phyloP scores from a whole-genome alignment of 2,329 filamentous ascomycete genomes.

The Pseudogymnoascus verrucosus region DNA sequence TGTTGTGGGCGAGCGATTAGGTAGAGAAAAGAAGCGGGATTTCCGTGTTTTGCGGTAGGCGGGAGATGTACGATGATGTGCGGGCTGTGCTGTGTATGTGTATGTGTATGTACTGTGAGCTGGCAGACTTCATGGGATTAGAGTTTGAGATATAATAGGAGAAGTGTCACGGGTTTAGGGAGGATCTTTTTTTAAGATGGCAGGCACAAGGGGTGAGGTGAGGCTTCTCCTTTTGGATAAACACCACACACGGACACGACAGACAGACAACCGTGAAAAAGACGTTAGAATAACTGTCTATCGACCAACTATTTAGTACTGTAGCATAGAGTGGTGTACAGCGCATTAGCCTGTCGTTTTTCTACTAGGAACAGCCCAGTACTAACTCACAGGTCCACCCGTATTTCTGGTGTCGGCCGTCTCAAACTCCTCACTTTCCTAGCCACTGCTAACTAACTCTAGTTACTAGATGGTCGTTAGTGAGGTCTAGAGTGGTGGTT shows the following conservation, averaged over 20 bases:
- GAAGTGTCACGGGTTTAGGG: background rate
- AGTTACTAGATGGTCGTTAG: background rate
- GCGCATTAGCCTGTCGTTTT: background rate
- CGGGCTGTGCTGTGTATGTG: background rate
- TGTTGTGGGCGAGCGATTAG: background rate
- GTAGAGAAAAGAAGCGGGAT: too few relatives aligned
- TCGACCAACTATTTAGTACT: background rate
- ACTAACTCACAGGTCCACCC: background rate
- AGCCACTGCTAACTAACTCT: background rate
- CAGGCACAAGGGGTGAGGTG: background rate
- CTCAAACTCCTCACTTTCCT: background rate
- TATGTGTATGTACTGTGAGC: background rate
- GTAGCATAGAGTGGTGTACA: background rate
- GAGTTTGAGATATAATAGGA: too few relatives aligned
- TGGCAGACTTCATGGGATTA: too few relatives aligned
- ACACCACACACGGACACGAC: background rate
- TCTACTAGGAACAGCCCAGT: background rate
- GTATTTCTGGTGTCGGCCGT: background rate
- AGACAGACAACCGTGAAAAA: background rate
- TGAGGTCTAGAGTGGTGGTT: background rate
- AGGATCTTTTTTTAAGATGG: background rate
- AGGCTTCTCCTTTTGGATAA: background rate
- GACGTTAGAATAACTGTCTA: background rate
- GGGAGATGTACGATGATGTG: background rate
- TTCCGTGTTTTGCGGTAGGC: background rate